Evolutionary conservation across 352 stramenopile species (phyloP).

Genomic region (Pythium scleroteichum): DNA sequence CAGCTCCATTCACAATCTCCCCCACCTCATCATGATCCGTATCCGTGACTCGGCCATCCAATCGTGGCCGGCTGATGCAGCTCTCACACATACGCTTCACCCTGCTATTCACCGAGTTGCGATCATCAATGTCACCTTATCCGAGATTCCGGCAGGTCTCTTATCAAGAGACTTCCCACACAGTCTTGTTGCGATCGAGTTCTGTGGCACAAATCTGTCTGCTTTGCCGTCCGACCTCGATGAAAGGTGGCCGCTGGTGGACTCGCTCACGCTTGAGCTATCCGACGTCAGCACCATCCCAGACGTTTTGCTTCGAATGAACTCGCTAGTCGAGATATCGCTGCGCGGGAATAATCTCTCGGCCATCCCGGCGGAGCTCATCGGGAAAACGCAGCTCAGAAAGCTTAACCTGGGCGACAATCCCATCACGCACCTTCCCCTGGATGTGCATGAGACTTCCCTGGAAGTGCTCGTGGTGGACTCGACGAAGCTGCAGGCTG

Average conservation of each 20-base stretch:
- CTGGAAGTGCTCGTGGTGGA: slow-evolving; percentile 9
- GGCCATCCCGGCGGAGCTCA: neutral
- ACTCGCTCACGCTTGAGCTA: slow-evolving; percentile 11
- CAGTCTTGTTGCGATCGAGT: slow-evolving; percentile 3
- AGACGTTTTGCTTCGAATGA: neutral
- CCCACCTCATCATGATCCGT: slow-evolving; percentile 11
- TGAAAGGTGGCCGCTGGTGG: slow-evolving; percentile 9
- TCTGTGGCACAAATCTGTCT: slow-evolving; percentile 10
- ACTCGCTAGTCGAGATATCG: slow-evolving; percentile 8
- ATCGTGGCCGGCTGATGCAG: slow-evolving; percentile 14
- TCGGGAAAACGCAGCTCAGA: slow-evolving; percentile 3
- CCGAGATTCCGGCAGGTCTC: slow-evolving; percentile 10
- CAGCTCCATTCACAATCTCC: slow-evolving; percentile 2
- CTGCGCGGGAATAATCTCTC: slow-evolving; percentile 19
- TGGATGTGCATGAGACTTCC: neutral
- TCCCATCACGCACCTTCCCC: slow-evolving; percentile 6
- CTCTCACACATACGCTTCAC: slow-evolving; percentile 13
- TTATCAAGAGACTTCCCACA: slow-evolving; percentile 13
- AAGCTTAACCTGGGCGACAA: slow-evolving; percentile 13
- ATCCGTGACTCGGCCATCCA: slow-evolving; percentile 20
- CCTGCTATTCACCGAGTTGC: slow-evolving; percentile 13
- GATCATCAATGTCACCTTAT: slow-evolving; percentile 21
- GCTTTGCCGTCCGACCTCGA: slow-evolving; percentile 12
- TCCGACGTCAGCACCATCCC: slow-evolving; percentile 8
- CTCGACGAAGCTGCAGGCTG: slow-evolving; percentile 3